A percentile compares a stretch with the other conserved stretches of the same genome.
phyloP scores from a whole-genome alignment of 371 early-diverging fungal genomes.

The Batkoa obscura region DNA sequence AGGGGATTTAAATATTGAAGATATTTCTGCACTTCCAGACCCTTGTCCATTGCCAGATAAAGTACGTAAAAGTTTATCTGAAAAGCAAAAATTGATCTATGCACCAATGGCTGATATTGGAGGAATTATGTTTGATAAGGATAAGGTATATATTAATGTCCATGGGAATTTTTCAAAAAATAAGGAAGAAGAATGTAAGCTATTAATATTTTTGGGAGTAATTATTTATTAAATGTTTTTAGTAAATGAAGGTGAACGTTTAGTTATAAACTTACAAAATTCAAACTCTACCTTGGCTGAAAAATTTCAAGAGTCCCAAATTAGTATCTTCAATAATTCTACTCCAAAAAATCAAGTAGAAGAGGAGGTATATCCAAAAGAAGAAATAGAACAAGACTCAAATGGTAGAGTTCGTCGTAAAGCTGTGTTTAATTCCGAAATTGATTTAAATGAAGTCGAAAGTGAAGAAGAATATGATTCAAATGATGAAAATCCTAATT shows the following conservation, averaged over 20 bases:
- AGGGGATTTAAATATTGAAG: conserved; percentile 65
- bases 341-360: conserved; percentile 41
- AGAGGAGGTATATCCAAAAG: conserved; percentile 9
- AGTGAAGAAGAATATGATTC: conserved; percentile 3
- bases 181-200: conserved; percentile 9
- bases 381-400: conserved; percentile 19
- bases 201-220: not conserved
- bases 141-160: conserved; percentile 93
- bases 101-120: conserved; percentile 98
- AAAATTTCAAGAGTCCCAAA: conserved; percentile 47
- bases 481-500: not conserved
- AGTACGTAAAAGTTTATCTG: conserved; percentile 66
- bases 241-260: conserved; percentile 32
- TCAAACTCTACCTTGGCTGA: conserved; percentile 53
- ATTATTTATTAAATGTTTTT: conserved; percentile 9
- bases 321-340: conserved; percentile 65
- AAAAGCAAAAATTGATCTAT: conserved; percentile 85
- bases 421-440: conserved; percentile 19
- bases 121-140: conserved; percentile 95
- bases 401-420: conserved; percentile 33
- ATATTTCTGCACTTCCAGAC: conserved; percentile 60
- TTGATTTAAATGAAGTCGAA: no score
- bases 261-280: conserved; percentile 84
- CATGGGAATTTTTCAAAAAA: conserved; percentile 60
- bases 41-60: conserved; percentile 92